Evolutionary conservation across 176 grass and related monocot species (phyloP), one percentile per base, ranked within the genome.

Genomic region (Pontederia paniculata): DNA sequence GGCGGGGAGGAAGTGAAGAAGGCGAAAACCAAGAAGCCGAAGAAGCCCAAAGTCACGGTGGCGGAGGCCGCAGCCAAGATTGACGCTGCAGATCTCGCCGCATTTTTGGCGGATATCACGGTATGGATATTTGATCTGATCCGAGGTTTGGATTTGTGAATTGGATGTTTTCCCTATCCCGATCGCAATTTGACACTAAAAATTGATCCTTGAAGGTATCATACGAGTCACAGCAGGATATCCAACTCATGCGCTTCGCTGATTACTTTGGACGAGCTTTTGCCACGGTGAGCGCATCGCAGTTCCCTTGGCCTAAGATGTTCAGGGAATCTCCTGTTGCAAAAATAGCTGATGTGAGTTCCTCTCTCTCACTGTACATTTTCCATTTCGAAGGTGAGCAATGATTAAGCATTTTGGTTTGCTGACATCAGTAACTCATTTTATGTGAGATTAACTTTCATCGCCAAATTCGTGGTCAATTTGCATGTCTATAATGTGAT

Each of bases 221-320:
- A 2, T 98, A 98, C 21, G 94, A 93, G 72, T 78, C 80, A 37
- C 78, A 81, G 42, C 75, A 93, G 52, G 80, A 84, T 50, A 98
- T 98, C 70, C 94, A 93, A 20, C 94, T 98, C 58, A 98, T 93
- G 94, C 76, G 94, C 51, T 98, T 98, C 22, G 87, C 94, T 3
- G 94, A 98, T 64, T 98, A 93, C 74, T 98, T 98, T 62, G 94
- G 83, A 45, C 57, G 83, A 2, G 74, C 80, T 5, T 88, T 98
- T 60, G 57, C 57, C 21, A 72, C 61, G 16, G 87, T 98, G 8
- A 93, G 83, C 2, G 63, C 75, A 3, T 46, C 80, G 0, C 94
- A 98, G 58, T 93, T 98, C 48, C 87, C 87, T 0, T 98, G 87
- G 94, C 78, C 76, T 1, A 98, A 98, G 65, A 82, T 98, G 70